Base-by-base conservation (phyloP, 2,329 filamentous ascomycete genomes). In the Fusarium torreyae region DNA sequence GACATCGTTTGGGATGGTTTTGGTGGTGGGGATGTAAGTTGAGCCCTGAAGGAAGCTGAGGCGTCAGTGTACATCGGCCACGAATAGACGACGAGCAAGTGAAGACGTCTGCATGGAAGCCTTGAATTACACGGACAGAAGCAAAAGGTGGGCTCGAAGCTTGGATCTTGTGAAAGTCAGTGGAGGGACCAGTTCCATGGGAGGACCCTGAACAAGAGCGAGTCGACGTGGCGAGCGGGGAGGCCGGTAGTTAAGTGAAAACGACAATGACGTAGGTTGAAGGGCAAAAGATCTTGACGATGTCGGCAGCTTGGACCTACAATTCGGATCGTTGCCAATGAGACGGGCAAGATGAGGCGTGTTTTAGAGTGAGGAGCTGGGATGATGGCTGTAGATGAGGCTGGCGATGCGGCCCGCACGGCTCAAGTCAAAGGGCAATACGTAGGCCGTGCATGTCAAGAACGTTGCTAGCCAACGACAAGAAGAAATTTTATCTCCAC, bases 321-420 rank as follows among this genome's bases (percentile, higher is more conserved):
- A 38, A 46, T 34, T 22, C 28, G 45, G 58, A 74, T 74, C 72
- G 68, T 65, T 66, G 54, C 63, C 63, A 72, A 70, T 72, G 60
- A 66, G 44, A 60, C 28, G 57, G 55, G 46, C 42, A 45, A 64
- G 51, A 57, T 57, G 65, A 72, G 58, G 59, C 51, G 33, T 49
- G 33, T 55, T 26, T 36, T 38, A 58, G 43, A 48, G 46, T 20
- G 33, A 53, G 26, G 57, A 69, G 40, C 72, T 39, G 45, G 72
- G 72, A 74, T 75, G 31, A 74, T 74, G 72, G 72, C 54, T 74
- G 72, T 66, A 72, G 48, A 57, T 69, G 69, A 73, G 69, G 66
- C 67, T 73, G 72, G 69, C 57, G 56, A 53, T 50, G 40, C 28
- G 70, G 36, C 50, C 72, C 72, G 70, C 69, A 58, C 42, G 44